Percentiles rank a stretch among this genome's conserved stretches.
These are phyloP conservation scores for Kalanchoe fedtschenkoi DNA, from an alignment of 164 flowering plant species.

Conservation along the genomic window DNA sequence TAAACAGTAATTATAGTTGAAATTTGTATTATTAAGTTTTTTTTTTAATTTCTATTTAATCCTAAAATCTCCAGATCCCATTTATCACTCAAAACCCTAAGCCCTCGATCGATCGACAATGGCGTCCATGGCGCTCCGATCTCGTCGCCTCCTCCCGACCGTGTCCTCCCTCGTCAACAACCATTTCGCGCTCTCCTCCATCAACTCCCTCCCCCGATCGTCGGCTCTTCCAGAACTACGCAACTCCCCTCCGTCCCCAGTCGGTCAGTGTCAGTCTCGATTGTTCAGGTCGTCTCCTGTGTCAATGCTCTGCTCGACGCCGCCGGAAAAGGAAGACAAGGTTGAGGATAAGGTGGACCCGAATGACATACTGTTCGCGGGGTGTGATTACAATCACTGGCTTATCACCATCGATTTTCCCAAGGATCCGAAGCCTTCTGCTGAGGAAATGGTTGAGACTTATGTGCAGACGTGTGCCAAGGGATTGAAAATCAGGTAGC, in stretches of 20 bases:
- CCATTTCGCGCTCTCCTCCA: slow-evolving; percentile 9
- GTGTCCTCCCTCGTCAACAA: slow-evolving; percentile 21
- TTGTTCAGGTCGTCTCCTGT: slow-evolving; percentile 13
- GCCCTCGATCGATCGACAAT: background rate
- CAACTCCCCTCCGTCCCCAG: background rate
- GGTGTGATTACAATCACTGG: slow-evolving; percentile 98
- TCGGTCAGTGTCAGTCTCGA: slow-evolving; percentile 13
- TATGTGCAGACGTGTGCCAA: slow-evolving; percentile 67
- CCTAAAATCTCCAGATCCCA: background rate
- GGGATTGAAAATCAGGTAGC: slow-evolving; percentile 63
- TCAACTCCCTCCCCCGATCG: background rate
- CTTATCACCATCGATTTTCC: slow-evolving; percentile 77
- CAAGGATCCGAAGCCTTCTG: slow-evolving; percentile 44
- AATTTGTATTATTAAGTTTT: no score
- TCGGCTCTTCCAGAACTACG: background rate
- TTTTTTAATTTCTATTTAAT: no score
- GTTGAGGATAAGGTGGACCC: slow-evolving; percentile 34
- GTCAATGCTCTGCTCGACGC: slow-evolving; percentile 13
- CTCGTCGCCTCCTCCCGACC: slow-evolving; percentile 35
- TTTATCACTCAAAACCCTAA: slow-evolving; percentile 1
- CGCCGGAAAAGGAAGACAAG: slow-evolving; percentile 16
- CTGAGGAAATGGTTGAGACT: slow-evolving; percentile 78
- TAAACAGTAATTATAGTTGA: no score
- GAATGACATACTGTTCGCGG: slow-evolving; percentile 65
- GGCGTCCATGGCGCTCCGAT: slow-evolving; percentile 43